phyloP scores from a whole-genome alignment of 2,329 filamentous ascomycete species.

The Cryphonectria parasitica region DNA sequence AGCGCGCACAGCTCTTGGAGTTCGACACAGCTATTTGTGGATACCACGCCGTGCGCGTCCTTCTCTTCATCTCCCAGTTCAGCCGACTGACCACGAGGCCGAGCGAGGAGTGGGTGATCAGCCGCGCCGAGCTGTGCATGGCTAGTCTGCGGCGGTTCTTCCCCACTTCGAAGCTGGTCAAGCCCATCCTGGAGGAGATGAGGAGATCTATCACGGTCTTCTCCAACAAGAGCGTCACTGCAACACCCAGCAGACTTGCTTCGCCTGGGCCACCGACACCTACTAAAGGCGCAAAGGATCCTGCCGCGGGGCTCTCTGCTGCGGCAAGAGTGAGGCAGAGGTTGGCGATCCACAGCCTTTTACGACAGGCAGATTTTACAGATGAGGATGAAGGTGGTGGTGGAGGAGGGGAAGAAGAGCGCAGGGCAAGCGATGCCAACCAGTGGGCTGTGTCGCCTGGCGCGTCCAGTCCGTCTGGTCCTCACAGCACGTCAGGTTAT shows the following conservation, averaged over 20 bases:
- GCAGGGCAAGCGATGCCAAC: not conserved
- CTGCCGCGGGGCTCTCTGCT: slow-evolving; percentile 27
- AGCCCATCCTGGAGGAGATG: slow-evolving; percentile 36
- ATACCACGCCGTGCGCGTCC: slow-evolving; percentile 32
- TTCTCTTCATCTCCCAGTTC: slow-evolving; percentile 35
- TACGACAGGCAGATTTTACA: slow-evolving; percentile 35
- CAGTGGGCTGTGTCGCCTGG: not conserved
- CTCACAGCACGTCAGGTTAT: not conserved
- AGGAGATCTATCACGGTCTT: slow-evolving; percentile 32
- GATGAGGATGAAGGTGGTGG: slow-evolving; percentile 32
- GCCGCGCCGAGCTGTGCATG: slow-evolving; percentile 37
- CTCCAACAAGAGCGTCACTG: slow-evolving; percentile 8
- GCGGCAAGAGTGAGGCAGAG: slow-evolving; percentile 33
- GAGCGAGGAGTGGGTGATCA: slow-evolving; percentile 33
- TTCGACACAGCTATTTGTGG: slow-evolving; percentile 34
- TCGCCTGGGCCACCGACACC: slow-evolving; percentile 10
- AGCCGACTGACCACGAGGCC: slow-evolving; percentile 20
- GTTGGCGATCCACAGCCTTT: slow-evolving; percentile 38
- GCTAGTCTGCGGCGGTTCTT: slow-evolving; percentile 36
- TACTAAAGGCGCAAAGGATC: slow-evolving; percentile 23
- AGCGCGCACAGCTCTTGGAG: slow-evolving; percentile 28
- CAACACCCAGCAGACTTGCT: slow-evolving; percentile 11
- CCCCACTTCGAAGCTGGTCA: slow-evolving; percentile 33
- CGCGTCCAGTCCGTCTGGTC: not conserved
- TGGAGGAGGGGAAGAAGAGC: not conserved